Evolutionary conservation across 169 alveolate species (phyloP).

Genomic region (Plasmodium chabaudi): DNA sequence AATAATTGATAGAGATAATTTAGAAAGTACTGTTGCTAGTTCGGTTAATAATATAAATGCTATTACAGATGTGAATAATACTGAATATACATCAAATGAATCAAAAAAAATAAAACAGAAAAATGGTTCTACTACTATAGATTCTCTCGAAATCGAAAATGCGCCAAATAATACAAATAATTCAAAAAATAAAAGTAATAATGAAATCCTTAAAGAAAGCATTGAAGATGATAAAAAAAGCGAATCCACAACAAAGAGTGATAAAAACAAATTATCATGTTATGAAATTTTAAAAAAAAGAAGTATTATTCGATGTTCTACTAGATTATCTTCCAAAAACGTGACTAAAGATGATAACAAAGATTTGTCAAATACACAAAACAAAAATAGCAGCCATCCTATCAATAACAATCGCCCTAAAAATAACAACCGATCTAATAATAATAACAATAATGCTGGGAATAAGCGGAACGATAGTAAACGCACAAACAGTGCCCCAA

Average conservation of each 20-base stretch:
- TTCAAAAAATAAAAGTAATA: background rate
- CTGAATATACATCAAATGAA: too few relatives aligned
- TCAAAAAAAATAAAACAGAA: too few relatives aligned
- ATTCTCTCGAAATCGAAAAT: too few relatives aligned
- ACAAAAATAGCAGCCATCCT: background rate
- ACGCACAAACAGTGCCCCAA: background rate
- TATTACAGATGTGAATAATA: too few relatives aligned
- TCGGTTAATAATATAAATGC: too few relatives aligned
- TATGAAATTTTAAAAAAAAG: conserved; percentile 2
- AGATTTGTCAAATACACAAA: background rate
- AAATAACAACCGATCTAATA: too few relatives aligned
- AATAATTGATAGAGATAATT: too few relatives aligned
- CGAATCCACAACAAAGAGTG: background rate
- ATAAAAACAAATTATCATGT: background rate
- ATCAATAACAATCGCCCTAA: too few relatives aligned
- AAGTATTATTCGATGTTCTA: background rate
- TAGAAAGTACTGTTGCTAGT: too few relatives aligned
- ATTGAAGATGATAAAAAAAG: background rate
- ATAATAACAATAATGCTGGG: too few relatives aligned
- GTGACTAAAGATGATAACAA: background rate
- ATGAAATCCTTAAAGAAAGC: background rate
- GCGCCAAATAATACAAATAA: too few relatives aligned
- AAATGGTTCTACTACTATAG: too few relatives aligned
- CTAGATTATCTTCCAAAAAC: background rate
- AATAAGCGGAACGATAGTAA: background rate